These are phyloP conservation scores for Kodamaea sagamina DNA, from an alignment of 805 yeast species.

Conservation along the genomic window DNA sequence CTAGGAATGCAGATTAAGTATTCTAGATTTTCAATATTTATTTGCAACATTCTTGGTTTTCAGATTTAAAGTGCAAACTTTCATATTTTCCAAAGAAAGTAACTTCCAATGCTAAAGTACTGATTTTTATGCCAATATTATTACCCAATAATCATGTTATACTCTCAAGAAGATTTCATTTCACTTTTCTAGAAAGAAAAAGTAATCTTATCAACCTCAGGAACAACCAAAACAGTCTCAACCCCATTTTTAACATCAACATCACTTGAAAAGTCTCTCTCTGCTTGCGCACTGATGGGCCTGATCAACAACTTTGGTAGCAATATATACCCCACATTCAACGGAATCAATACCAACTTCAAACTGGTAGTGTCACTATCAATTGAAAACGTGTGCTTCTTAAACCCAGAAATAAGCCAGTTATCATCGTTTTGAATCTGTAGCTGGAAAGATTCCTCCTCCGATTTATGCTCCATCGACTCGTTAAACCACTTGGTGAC, in stretches of 20 bases:
- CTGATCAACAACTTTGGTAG: constrained; percentile 60
- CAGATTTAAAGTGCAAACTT: too few species aligned
- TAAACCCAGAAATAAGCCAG: constrained; percentile 82
- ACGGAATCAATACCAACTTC: constrained; percentile 63
- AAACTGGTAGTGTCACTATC: constrained; percentile 20
- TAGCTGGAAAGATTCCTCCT: constrained; percentile 37
- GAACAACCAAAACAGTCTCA: constrained; percentile 70
- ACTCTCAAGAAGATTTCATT: too few species aligned
- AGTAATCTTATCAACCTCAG: constrained; percentile 63
- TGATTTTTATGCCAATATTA: too few species aligned
- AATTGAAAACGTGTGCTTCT: constrained; percentile 51
- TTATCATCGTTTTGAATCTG: constrained; percentile 58
- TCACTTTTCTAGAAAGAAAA: constrained; percentile 61
- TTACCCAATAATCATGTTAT: too few species aligned
- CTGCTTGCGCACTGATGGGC: constrained; percentile 21
- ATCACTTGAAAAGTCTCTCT: constrained; percentile 49
- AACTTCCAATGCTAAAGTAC: too few species aligned
- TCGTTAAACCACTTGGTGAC: constrained; percentile 45
- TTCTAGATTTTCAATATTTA: too few species aligned
- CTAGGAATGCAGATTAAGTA: too few species aligned
- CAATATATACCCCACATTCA: constrained; percentile 69
- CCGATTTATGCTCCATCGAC: constrained; percentile 15
- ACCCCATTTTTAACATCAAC: constrained; percentile 66
- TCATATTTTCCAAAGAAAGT: too few species aligned
- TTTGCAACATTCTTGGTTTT: too few species aligned